Evolutionary conservation across 371 early-diverging fungal genomes (phyloP).

Genomic region (Mucor circinelloides): DNA sequence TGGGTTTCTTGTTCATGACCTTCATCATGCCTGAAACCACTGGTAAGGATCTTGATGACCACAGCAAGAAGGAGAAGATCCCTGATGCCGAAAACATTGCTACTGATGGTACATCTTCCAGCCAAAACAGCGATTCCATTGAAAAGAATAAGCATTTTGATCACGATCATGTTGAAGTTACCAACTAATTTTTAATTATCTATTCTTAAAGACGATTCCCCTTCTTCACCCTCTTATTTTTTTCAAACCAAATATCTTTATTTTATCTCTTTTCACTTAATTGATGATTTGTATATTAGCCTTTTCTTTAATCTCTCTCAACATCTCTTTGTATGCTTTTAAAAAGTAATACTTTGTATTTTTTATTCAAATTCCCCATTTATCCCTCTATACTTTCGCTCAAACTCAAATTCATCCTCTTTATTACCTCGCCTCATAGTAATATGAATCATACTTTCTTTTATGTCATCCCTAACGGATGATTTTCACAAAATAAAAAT

Average conservation of each 20-base stretch:
- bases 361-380: background rate
- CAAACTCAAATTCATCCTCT: background rate
- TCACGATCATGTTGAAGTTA: conserved; percentile 4
- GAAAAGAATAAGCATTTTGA: background rate
- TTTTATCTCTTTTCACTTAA: background rate
- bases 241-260: background rate
- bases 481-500: background rate
- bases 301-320: background rate
- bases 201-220: conserved; percentile 2
- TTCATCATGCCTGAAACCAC: conserved; percentile 52
- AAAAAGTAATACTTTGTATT: background rate
- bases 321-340: background rate
- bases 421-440: background rate
- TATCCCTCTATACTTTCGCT: background rate
- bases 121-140: conserved; percentile 5
- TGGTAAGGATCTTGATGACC: conserved; percentile 38
- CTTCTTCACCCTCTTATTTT: background rate
- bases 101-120: background rate
- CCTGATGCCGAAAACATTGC: conserved; percentile 8
- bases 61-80: conserved; percentile 5
- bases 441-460: background rate
- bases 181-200: background rate
- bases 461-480: background rate
- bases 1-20: conserved; percentile 43
- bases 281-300: conserved; percentile 3